Evolutionary conservation across 148 eudicot species (phyloP).

Genomic region (Amaranthus palmeri): DNA sequence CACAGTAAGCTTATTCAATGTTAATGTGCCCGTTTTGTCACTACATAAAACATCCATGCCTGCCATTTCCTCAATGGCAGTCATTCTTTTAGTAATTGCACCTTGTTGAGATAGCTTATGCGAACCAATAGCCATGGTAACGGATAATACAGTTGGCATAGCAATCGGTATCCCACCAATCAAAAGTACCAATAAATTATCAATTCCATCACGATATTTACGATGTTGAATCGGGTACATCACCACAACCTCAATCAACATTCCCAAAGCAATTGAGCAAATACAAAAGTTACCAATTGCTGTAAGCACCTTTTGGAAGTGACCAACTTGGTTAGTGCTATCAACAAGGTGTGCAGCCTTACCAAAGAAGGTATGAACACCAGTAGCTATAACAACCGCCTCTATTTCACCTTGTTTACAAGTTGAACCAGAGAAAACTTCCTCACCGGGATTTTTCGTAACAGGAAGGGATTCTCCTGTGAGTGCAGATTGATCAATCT

Average conservation of each 20-base stretch:
- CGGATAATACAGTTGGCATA: constrained; percentile 72
- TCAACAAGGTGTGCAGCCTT: constrained; percentile 79
- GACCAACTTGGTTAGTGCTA: constrained; percentile 69
- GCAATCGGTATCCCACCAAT: constrained; percentile 76
- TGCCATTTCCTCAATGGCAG: constrained; percentile 84
- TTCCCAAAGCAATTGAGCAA: constrained; percentile 58
- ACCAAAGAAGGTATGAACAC: constrained; percentile 74
- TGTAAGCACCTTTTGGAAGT: constrained; percentile 64
- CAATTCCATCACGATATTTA: constrained; percentile 56
- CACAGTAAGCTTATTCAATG: constrained; percentile 62
- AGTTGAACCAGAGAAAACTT: constrained; percentile 66
- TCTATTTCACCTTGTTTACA: constrained; percentile 72
- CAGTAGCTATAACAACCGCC: constrained; percentile 73
- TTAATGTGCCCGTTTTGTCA: constrained; percentile 73
- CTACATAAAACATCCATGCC: constrained; percentile 83
- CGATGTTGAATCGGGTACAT: constrained; percentile 59
- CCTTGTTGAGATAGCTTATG: constrained; percentile 69
- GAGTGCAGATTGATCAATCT: constrained; percentile 67
- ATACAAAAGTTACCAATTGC: constrained; percentile 70
- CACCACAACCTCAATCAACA: constrained; percentile 49
- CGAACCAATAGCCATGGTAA: constrained; percentile 74
- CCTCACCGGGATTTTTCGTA: constrained; percentile 58
- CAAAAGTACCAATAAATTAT: constrained; percentile 55
- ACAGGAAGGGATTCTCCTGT: constrained; percentile 70
- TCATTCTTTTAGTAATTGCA: constrained; percentile 78